A percentile compares a stretch with the other conserved stretches of the same genome.
Conservation (phyloP, 169 alveolate species). For the Plasmodium relictum region DNA sequence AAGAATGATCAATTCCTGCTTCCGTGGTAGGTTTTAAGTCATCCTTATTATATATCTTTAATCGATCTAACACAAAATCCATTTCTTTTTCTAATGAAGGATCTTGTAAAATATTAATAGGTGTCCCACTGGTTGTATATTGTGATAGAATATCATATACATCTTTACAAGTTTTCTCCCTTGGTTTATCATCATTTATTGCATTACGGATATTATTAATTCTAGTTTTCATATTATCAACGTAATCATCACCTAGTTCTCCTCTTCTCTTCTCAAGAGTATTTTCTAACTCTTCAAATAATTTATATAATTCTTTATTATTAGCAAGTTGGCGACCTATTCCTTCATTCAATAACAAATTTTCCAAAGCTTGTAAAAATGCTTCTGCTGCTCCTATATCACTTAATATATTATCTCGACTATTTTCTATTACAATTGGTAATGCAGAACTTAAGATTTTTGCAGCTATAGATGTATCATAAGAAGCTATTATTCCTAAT, state of each 20-base stretch:
- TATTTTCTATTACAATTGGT: slow-evolving; percentile 78
- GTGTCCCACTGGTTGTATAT: slow-evolving; percentile 48
- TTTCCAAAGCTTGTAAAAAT: slow-evolving; percentile 75
- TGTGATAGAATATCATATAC: slow-evolving; percentile 81
- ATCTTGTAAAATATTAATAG: slow-evolving; percentile 69
- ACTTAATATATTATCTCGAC: slow-evolving; percentile 51
- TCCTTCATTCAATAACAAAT: slow-evolving; percentile 80
- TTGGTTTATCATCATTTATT: slow-evolving; percentile 83
- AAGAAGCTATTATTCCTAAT: slow-evolving; percentile 65
- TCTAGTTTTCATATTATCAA: slow-evolving; percentile 59
- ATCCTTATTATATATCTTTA: slow-evolving; percentile 60
- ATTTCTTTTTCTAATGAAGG: slow-evolving; percentile 72
- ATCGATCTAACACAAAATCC: slow-evolving; percentile 51
- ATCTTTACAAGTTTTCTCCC: slow-evolving; percentile 82
- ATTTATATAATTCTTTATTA: slow-evolving; percentile 72
- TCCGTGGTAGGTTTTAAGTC: slow-evolving; percentile 39
- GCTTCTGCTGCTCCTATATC: slow-evolving; percentile 76
- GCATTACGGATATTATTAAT: slow-evolving; percentile 77
- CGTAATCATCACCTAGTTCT: slow-evolving; percentile 77
- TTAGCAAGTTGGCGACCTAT: slow-evolving; percentile 82
- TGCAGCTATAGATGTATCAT: slow-evolving; percentile 76
- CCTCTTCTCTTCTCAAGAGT: slow-evolving; percentile 35
- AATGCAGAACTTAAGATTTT: slow-evolving; percentile 77
- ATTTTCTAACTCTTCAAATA: slow-evolving; percentile 76
- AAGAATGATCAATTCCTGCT: slow-evolving; percentile 80